Percentiles rank a stretch among this genome's conserved stretches.
Evolutionary conservation across 2,329 filamentous ascomycete genomes (phyloP).

Genomic region (Trichoderma koningiopsis): DNA sequence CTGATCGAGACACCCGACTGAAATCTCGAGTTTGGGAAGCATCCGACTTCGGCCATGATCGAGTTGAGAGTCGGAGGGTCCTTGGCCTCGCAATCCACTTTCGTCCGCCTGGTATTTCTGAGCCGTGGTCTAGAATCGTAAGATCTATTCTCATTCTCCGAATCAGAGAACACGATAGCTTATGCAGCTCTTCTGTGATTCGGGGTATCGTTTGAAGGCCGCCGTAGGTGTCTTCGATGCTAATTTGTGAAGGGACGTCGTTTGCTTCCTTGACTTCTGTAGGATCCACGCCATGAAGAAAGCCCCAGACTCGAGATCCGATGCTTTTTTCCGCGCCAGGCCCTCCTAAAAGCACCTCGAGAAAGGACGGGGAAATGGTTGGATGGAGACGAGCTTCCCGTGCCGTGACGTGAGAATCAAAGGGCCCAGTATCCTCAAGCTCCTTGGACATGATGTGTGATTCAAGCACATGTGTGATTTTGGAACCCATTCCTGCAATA

Average conservation of each 20-base stretch:
- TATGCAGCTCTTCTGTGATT: slow-evolving; percentile 68
- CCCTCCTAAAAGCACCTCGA: slow-evolving; percentile 71
- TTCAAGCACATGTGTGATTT: slow-evolving; percentile 54
- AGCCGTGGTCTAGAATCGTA: slow-evolving; percentile 51
- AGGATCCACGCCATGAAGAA: slow-evolving; percentile 80
- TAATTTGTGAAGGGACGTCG: slow-evolving; percentile 81
- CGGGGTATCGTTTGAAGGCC: slow-evolving; percentile 65
- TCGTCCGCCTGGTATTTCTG: slow-evolving; percentile 38
- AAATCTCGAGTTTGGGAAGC: slow-evolving; percentile 58
- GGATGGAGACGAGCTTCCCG: slow-evolving; percentile 64
- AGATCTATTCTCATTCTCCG: slow-evolving; percentile 79
- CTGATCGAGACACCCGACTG: slow-evolving; percentile 74
- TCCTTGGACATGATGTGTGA: slow-evolving; percentile 52
- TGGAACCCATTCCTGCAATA: slow-evolving; percentile 84
- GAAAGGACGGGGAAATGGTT: slow-evolving; percentile 61
- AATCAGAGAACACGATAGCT: slow-evolving; percentile 70
- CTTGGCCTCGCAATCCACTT: slow-evolving; percentile 79
- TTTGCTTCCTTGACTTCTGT: slow-evolving; percentile 71
- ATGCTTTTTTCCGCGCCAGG: slow-evolving; percentile 72
- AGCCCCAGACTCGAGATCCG: slow-evolving; percentile 71
- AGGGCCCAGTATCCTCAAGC: slow-evolving; percentile 39
- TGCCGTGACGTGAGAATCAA: slow-evolving; percentile 59
- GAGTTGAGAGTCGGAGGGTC: slow-evolving; percentile 78
- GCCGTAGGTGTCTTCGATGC: slow-evolving; percentile 90
- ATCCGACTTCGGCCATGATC: slow-evolving; percentile 52